phyloP scores from a whole-genome alignment of 345 rosid species.

The Salix dunnii region DNA sequence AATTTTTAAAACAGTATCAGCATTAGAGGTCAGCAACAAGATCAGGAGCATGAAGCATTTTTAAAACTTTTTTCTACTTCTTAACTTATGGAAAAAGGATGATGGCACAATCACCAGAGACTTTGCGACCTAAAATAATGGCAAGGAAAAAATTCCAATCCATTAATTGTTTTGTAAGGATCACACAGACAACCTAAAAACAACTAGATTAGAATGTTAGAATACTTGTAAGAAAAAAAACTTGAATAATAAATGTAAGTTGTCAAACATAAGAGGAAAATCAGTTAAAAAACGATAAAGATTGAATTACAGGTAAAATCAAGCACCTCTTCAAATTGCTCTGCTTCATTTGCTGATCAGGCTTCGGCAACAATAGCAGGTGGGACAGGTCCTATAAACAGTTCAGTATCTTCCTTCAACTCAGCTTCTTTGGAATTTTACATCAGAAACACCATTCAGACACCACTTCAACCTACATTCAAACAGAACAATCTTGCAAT shows the following conservation, averaged over 20 bases:
- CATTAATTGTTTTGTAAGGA: neutral
- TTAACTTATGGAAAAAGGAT: neutral
- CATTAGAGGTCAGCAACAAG: neutral
- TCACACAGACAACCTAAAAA: neutral
- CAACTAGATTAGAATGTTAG: neutral
- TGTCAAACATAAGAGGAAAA: neutral
- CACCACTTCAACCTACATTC: neutral
- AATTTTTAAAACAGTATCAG: neutral
- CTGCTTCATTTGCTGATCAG: conserved; percentile 86
- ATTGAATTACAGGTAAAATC: conserved; percentile 6
- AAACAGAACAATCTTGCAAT: neutral
- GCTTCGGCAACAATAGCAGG: conserved; percentile 90
- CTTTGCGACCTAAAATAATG: neutral
- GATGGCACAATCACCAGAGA: neutral
- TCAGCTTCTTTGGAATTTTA: conserved; percentile 66
- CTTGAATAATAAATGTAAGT: neutral
- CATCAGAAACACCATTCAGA: conserved; percentile 3
- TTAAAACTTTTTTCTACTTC: neutral
- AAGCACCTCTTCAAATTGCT: conserved; percentile 88
- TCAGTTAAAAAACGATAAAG: neutral
- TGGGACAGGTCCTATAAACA: conserved; percentile 87
- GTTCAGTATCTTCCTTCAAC: conserved; percentile 71
- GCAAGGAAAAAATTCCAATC: neutral
- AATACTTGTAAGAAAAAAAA: neutral
- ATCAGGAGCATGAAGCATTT: neutral